These are phyloP conservation scores for Exophiala sp. DNA, from an alignment of 2,329 filamentous ascomycete genomes.

Conservation along the genomic window DNA sequence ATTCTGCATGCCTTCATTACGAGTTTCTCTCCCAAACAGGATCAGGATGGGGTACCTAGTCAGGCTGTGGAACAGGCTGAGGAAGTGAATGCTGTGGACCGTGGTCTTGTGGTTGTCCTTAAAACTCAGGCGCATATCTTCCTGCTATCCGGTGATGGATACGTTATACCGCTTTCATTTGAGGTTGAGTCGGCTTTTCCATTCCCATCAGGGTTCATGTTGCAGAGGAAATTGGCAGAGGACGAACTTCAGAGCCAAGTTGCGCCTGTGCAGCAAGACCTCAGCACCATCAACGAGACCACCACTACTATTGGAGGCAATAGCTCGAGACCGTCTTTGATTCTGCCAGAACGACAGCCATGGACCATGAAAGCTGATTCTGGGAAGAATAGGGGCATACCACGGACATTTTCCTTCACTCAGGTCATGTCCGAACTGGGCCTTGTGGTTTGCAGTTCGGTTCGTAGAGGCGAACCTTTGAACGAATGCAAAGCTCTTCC, in stretches of 20 bases:
- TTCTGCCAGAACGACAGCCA: conserved; percentile 50
- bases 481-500: conserved; percentile 22
- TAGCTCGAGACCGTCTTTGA: conserved; percentile 46
- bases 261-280: conserved; percentile 35
- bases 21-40: conserved; percentile 61
- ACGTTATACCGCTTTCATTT: conserved; percentile 90
- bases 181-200: conserved; percentile 86
- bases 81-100: conserved; percentile 3
- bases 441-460: conserved; percentile 24
- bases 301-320: conserved; percentile 35
- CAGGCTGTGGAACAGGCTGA: neutral
- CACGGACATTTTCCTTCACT: conserved; percentile 26
- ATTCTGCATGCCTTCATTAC: conserved; percentile 85
- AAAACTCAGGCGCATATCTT: conserved; percentile 91
- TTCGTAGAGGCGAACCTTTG: conserved; percentile 20
- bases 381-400: conserved; percentile 16
- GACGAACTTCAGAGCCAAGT: conserved; percentile 44
- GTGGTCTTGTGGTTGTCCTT: conserved; percentile 77
- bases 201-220: conserved; percentile 74
- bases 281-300: conserved; percentile 27
- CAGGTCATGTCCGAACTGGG: conserved; percentile 27
- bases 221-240: conserved; percentile 69
- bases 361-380: conserved; percentile 51
- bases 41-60: conserved; percentile 26
- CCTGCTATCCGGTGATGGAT: conserved; percentile 80